These are phyloP conservation scores for Gossypium thurberi DNA, from an alignment of 345 rosid genomes.

Conservation along the genomic window DNA sequence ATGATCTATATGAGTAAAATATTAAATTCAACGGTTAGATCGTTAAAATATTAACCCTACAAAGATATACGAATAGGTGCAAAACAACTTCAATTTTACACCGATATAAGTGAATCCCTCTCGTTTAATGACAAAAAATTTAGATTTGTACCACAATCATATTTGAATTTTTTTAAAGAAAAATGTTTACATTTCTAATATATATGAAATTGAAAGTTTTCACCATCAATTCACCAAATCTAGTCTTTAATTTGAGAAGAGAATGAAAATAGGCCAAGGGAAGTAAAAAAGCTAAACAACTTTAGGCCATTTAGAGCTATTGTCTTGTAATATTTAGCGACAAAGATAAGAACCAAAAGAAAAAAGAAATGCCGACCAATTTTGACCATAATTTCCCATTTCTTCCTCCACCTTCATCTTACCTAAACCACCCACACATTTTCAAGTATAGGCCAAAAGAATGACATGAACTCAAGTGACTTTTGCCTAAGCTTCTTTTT, in stretches of 20 bases:
- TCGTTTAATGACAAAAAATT: no score
- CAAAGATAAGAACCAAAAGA: conserved; percentile 8
- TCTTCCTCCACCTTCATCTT: background rate
- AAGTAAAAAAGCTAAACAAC: background rate
- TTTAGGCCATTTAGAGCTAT: conserved; percentile 1
- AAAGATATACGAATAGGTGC: no score
- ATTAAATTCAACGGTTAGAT: no score
- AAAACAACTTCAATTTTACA: no score
- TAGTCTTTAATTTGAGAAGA: background rate
- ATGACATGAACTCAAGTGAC: conserved; percentile 5
- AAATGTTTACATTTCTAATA: no score
- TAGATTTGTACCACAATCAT: no score
- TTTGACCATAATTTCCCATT: conserved; percentile 9
- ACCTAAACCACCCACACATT: conserved; percentile 28
- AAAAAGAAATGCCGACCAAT: background rate
- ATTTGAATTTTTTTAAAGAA: no score
- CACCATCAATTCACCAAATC: no score
- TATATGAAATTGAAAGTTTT: no score
- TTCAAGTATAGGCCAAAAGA: background rate
- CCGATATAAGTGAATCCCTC: no score
- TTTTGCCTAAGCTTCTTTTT: background rate
- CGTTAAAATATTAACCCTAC: no score
- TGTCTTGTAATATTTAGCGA: conserved; percentile 13
- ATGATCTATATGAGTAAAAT: no score
- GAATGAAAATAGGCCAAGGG: background rate